Conservation (phyloP, 805 yeast species). For the Aciculoconidium aculeatum region DNA sequence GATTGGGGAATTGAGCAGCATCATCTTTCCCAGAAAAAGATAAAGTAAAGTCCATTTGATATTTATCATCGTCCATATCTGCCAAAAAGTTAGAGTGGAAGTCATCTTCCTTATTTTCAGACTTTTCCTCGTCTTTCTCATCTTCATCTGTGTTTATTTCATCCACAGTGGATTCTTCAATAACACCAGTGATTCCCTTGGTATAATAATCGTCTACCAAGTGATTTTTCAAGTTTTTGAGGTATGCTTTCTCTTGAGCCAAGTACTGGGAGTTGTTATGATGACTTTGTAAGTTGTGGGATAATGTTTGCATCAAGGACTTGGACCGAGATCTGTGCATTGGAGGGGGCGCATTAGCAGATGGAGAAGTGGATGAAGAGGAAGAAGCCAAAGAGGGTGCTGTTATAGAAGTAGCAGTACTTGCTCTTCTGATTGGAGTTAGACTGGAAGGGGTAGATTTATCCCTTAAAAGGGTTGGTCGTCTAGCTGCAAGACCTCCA, state of each 20-base stretch:
- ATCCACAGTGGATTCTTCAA: slow-evolving; percentile 22
- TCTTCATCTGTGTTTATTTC: slow-evolving; percentile 22
- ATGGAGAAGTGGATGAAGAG: not conserved
- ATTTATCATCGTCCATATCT: slow-evolving; percentile 38
- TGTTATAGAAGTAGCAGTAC: too few relatives aligned
- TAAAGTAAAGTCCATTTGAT: slow-evolving; percentile 43
- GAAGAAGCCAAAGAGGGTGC: too few relatives aligned
- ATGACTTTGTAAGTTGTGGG: slow-evolving; percentile 11
- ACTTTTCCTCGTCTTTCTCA: slow-evolving; percentile 31
- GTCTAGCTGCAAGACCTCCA: too few relatives aligned
- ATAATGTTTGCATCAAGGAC: slow-evolving; percentile 14
- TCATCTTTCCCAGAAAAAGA: slow-evolving; percentile 24
- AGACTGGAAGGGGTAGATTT: too few relatives aligned
- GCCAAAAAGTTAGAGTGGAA: slow-evolving; percentile 24
- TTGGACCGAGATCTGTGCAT: slow-evolving; percentile 12
- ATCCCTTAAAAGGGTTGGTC: too few relatives aligned
- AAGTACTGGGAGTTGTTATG: slow-evolving; percentile 34
- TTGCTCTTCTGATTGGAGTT: too few relatives aligned
- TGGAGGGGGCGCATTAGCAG: not conserved
- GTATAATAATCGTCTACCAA: slow-evolving; percentile 67
- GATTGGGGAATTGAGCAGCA: too few relatives aligned
- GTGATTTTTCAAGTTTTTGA: slow-evolving; percentile 57
- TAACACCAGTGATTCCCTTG: slow-evolving; percentile 49
- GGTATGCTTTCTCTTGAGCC: slow-evolving; percentile 63
- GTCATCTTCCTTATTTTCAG: slow-evolving; percentile 22